These are phyloP conservation scores for Coemansia sp. DNA, from an alignment of 192 early-diverging fungal genomes.

Conservation along the genomic window DNA sequence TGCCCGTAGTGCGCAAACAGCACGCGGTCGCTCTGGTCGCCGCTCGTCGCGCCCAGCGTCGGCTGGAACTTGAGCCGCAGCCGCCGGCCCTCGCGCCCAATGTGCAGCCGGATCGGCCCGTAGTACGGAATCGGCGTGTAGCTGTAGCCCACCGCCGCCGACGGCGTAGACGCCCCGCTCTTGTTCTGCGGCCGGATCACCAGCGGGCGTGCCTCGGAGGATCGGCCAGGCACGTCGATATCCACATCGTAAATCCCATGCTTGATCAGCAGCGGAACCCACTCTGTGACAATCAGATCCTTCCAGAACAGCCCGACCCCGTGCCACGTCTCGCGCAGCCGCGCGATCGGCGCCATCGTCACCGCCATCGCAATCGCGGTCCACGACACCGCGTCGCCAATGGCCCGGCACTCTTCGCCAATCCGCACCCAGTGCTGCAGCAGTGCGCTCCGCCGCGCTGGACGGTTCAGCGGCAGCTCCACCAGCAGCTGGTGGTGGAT, in stretches of 20 bases:
- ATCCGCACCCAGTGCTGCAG: constrained; percentile 70
- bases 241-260: constrained; percentile 56
- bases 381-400: constrained; percentile 68
- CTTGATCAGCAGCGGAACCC: constrained; percentile 59
- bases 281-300: constrained; percentile 54
- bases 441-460: constrained; percentile 52
- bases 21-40: constrained; percentile 25
- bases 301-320: constrained; percentile 53
- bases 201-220: constrained; percentile 12
- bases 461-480: constrained; percentile 53
- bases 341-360: constrained; percentile 62
- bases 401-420: constrained; percentile 51
- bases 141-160: constrained; percentile 14
- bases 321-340: constrained; percentile 70
- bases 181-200: constrained; percentile 25
- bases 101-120: constrained; percentile 58
- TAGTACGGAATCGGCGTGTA: constrained; percentile 59
- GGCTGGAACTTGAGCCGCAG: constrained; percentile 21
- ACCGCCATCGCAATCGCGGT: constrained; percentile 65
- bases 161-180: constrained; percentile 17
- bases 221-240: constrained; percentile 15
- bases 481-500: constrained; percentile 67
- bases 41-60: constrained; percentile 7
- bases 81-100: constrained; percentile 33
- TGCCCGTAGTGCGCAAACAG: constrained; percentile 43